Percentiles rank a stretch among this genome's conserved stretches.
Conservation (phyloP, 345 rosid species). For the Corchorus capsularis region DNA sequence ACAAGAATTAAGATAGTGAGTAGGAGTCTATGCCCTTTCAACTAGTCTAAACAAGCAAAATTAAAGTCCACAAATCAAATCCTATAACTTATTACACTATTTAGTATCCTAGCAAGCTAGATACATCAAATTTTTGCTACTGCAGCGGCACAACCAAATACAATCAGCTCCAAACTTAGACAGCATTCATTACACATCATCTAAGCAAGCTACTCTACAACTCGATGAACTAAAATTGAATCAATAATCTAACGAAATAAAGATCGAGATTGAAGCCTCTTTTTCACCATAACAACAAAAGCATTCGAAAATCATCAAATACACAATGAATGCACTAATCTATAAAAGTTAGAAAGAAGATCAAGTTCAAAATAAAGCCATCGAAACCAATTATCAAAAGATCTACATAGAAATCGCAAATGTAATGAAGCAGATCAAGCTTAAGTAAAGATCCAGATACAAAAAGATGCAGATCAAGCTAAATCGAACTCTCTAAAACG, state of each 20-base stretch:
- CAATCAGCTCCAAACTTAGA: background rate
- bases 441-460: conserved; percentile 3
- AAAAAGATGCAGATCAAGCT: background rate
- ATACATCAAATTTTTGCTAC: background rate
- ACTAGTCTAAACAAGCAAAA: conserved; percentile 9
- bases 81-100: too few species aligned
- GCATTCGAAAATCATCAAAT: background rate
- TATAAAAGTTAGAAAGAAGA: background rate
- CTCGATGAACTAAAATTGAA: background rate
- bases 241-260: background rate
- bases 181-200: background rate
- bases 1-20: background rate
- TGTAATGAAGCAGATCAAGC: background rate
- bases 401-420: conserved; percentile 10
- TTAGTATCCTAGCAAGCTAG: conserved; percentile 2
- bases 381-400: background rate
- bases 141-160: background rate
- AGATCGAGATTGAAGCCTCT: background rate
- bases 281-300: background rate
- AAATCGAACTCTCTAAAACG: background rate
- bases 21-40: background rate
- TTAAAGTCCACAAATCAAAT: background rate
- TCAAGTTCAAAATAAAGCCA: background rate
- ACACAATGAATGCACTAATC: background rate
- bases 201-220: background rate